Conservation (phyloP, 1,284 basidiomycete genomes). For the Prillingera fragicola region DNA sequence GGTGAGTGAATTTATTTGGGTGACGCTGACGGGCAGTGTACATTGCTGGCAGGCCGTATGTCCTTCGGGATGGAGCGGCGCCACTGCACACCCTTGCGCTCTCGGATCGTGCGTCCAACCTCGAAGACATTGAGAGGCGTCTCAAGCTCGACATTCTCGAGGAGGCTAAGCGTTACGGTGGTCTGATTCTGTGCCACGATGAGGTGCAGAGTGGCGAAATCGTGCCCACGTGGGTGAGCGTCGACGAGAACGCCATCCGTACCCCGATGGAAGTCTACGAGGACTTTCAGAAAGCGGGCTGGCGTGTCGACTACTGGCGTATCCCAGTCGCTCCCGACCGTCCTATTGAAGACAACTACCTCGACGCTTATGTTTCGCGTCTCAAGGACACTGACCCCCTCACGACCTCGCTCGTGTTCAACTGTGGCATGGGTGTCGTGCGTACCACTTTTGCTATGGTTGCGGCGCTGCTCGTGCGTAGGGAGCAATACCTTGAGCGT, state of each 20-base stretch:
- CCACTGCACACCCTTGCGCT: slow-evolving; percentile 75
- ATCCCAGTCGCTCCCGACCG: slow-evolving; percentile 90
- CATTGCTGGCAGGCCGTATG: slow-evolving; percentile 80
- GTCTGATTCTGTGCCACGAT: slow-evolving; percentile 82
- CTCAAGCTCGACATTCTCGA: slow-evolving; percentile 89
- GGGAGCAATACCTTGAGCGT: slow-evolving; percentile 74
- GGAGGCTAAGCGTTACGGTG: slow-evolving; percentile 79
- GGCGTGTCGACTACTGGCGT: slow-evolving; percentile 80
- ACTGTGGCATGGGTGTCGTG: slow-evolving; percentile 95
- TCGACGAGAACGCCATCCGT: slow-evolving; percentile 75
- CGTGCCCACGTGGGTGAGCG: slow-evolving; percentile 89
- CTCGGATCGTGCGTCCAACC: slow-evolving; percentile 86
- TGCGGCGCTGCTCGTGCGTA: slow-evolving; percentile 79
- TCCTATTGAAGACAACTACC: slow-evolving; percentile 88
- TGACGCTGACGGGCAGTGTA: slow-evolving; percentile 25
- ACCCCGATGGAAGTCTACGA: slow-evolving; percentile 86
- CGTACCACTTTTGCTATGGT: slow-evolving; percentile 97
- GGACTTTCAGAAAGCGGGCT: slow-evolving; percentile 70
- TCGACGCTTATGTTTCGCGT: slow-evolving; percentile 84
- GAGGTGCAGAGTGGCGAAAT: slow-evolving; percentile 73
- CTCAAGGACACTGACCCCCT: slow-evolving; percentile 76
- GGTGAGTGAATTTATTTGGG: slow-evolving; percentile 27
- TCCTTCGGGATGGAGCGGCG: slow-evolving; percentile 83
- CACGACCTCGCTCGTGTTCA: slow-evolving; percentile 82
- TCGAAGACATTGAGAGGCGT: slow-evolving; percentile 89